Evolutionary conservation across 2,329 filamentous ascomycete genomes (phyloP).

Genomic region (Fusarium sp.): DNA sequence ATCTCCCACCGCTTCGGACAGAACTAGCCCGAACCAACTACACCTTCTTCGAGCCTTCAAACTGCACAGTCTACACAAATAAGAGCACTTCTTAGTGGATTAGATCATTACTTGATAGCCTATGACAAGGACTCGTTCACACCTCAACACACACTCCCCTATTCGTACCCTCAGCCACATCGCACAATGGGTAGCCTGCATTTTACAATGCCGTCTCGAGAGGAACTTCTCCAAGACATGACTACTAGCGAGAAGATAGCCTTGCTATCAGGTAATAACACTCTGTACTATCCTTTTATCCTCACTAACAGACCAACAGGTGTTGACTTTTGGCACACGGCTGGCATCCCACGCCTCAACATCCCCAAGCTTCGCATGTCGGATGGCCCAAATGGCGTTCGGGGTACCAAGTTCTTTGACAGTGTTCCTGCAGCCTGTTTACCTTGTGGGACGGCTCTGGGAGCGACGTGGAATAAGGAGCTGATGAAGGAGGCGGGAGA

Average conservation of each 20-base stretch:
- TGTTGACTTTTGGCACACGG: slow-evolving; percentile 78
- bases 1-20: background rate
- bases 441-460: slow-evolving; percentile 68
- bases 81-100: background rate
- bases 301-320: slow-evolving; percentile 50
- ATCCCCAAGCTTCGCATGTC: slow-evolving; percentile 74
- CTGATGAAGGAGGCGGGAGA: slow-evolving; percentile 64
- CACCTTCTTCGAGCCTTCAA: background rate
- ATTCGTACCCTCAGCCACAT: background rate
- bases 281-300: no score
- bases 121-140: background rate
- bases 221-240: slow-evolving; percentile 66
- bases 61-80: background rate
- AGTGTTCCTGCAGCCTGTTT: slow-evolving; percentile 69
- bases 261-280: slow-evolving; percentile 58
- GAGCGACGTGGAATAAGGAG: slow-evolving; percentile 67
- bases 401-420: slow-evolving; percentile 76
- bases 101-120: background rate
- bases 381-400: slow-evolving; percentile 77
- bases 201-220: slow-evolving; percentile 30
- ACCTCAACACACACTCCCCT: background rate
- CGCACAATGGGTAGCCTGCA: background rate
- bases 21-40: background rate
- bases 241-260: slow-evolving; percentile 64
- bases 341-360: slow-evolving; percentile 67